Evolutionary conservation across 2,329 filamentous ascomycete genomes (phyloP).

Genomic region (Cryphonectria carpinicola): DNA sequence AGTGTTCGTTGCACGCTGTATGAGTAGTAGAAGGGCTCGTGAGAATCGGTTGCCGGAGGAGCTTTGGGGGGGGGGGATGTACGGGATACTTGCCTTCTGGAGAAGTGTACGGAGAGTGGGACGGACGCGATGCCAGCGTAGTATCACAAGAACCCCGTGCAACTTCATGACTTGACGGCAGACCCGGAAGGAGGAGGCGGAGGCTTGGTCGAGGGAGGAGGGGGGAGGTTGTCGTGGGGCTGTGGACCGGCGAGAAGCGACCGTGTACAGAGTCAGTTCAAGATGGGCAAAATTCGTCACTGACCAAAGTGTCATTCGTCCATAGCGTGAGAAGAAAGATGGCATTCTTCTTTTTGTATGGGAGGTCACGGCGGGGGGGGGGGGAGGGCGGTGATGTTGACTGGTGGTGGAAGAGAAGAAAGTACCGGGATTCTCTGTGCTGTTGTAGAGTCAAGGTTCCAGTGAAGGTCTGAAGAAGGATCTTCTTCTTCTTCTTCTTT

Average conservation of each 20-base stretch:
- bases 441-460: too few relatives aligned
- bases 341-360: neutral
- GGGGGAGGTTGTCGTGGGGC: neutral
- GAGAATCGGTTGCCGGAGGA: neutral
- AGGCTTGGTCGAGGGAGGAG: neutral
- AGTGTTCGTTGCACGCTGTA: too few relatives aligned
- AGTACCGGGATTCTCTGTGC: too few relatives aligned
- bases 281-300: neutral
- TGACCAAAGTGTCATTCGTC: neutral
- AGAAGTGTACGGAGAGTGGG: neutral
- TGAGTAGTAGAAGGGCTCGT: neutral
- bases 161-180: neutral
- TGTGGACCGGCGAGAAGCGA: neutral
- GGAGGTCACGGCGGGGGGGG: neutral
- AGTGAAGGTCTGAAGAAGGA: too few relatives aligned
- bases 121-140: neutral
- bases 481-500: too few relatives aligned
- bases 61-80: neutral
- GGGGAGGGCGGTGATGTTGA: too few relatives aligned
- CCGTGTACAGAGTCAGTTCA: neutral
- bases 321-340: neutral
- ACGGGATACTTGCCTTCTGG: neutral
- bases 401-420: too few relatives aligned
- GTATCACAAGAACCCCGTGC: neutral
- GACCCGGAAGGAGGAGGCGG: neutral